Evolutionary conservation across 129 eudicot genomes (phyloP).

Genomic region (Pseudognaphalium luteoalbum): DNA sequence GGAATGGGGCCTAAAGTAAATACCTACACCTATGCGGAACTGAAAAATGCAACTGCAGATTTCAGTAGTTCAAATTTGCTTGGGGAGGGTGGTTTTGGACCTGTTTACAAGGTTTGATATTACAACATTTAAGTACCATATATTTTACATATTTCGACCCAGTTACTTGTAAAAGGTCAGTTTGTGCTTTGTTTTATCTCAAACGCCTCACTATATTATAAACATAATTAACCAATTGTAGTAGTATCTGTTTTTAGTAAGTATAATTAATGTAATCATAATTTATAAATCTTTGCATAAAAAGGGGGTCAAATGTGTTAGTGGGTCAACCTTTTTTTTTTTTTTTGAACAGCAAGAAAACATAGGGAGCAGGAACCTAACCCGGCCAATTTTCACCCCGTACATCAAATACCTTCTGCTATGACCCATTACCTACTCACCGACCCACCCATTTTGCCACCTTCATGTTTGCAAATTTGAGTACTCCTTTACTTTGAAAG

Average conservation of each 20-base stretch:
- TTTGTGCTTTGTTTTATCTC: not conserved
- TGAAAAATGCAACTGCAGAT: constrained; percentile 60
- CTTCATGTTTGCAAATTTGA: not conserved
- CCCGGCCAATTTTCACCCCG: not conserved
- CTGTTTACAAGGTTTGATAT: constrained; percentile 58
- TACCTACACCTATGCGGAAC: constrained; percentile 51
- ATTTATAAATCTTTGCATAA: not conserved
- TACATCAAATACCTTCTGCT: not conserved
- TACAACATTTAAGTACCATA: not conserved
- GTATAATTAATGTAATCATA: not conserved
- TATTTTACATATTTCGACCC: not conserved
- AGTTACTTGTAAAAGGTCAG: not conserved
- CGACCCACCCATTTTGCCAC: not conserved
- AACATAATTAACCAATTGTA: too few species aligned
- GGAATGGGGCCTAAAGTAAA: constrained; percentile 48
- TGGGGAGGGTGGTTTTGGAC: constrained; percentile 87
- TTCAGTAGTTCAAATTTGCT: constrained; percentile 59
- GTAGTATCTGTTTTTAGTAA: not conserved
- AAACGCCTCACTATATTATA: not conserved
- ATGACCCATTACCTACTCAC: not conserved
- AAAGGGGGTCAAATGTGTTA: not conserved
- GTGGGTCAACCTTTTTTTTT: not conserved
- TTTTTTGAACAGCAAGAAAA: too few species aligned
- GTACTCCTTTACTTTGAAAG: not conserved
- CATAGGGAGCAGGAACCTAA: too few species aligned